These are phyloP conservation scores for Jamesozyma hellenica DNA, from an alignment of 805 yeast genomes.

Conservation along the genomic window DNA sequence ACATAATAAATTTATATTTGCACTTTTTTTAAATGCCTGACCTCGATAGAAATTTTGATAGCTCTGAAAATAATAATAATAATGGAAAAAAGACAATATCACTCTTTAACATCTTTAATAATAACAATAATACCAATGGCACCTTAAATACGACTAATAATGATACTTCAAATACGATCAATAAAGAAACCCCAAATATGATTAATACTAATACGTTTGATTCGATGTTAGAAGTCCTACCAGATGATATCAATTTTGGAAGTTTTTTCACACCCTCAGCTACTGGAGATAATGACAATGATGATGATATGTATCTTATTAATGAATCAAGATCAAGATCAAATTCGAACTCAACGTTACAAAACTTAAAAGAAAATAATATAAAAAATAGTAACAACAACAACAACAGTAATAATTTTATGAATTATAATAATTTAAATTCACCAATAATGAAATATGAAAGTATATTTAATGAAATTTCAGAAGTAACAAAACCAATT, in stretches of 20 bases:
- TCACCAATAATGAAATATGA: slow-evolving; percentile 1
- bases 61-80: background rate
- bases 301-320: background rate
- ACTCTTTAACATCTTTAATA: background rate
- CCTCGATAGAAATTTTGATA: background rate
- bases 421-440: background rate
- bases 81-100: background rate
- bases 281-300: slow-evolving; percentile 2
- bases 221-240: slow-evolving; percentile 28
- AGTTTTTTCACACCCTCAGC: slow-evolving; percentile 5
- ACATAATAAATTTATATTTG: no score
- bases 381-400: no score
- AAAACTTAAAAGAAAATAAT: background rate
- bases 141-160: no score
- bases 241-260: slow-evolving; percentile 24
- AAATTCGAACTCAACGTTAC: background rate
- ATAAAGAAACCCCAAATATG: background rate
- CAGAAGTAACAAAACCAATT: slow-evolving; percentile 12
- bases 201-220: slow-evolving; percentile 16
- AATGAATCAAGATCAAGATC: background rate
- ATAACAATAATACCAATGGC: background rate
- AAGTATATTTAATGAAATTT: slow-evolving; percentile 4
- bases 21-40: background rate
- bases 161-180: no score
- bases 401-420: background rate